Conservation (phyloP, 768 basidiomycete genomes). For the Tricholoma sp. region DNA sequence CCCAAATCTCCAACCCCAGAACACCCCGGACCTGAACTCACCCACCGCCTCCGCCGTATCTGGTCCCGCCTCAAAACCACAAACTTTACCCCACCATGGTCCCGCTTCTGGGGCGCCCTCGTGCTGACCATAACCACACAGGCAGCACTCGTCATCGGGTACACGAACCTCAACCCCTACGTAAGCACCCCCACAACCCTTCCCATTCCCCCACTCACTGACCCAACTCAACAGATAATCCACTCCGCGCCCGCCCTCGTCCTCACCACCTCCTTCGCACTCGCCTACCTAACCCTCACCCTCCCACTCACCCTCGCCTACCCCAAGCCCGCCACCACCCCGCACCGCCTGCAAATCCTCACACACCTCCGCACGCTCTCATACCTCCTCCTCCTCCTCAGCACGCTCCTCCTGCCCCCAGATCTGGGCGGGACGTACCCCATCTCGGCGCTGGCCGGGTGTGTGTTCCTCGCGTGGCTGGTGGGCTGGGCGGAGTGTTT, state of each 20-base stretch:
- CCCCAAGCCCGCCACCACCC: constrained; percentile 23
- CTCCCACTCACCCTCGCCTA: constrained; percentile 6
- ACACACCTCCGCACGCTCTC: constrained; percentile 47
- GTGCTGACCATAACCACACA: background rate
- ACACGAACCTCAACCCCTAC: background rate
- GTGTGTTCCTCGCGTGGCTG: constrained; percentile 39
- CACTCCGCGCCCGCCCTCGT: background rate
- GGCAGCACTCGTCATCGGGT: background rate
- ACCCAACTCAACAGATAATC: background rate
- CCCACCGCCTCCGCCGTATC: background rate
- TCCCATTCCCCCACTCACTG: background rate
- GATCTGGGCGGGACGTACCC: constrained; percentile 54
- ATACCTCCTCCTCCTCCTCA: constrained; percentile 49
- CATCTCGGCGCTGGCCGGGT: constrained; percentile 48
- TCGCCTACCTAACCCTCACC: background rate
- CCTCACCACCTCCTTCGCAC: background rate
- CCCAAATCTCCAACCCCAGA: constrained; percentile 16
- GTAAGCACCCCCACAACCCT: background rate
- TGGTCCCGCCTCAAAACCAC: background rate
- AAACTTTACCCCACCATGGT: background rate
- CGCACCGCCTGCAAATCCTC: background rate
- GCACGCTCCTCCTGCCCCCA: constrained; percentile 38
- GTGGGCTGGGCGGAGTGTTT: constrained; percentile 31
- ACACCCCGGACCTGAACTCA: constrained; percentile 4
- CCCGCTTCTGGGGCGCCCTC: background rate